Conservation (phyloP, 176 grass and related monocot genomes). For the Aechmea fasciata region DNA sequence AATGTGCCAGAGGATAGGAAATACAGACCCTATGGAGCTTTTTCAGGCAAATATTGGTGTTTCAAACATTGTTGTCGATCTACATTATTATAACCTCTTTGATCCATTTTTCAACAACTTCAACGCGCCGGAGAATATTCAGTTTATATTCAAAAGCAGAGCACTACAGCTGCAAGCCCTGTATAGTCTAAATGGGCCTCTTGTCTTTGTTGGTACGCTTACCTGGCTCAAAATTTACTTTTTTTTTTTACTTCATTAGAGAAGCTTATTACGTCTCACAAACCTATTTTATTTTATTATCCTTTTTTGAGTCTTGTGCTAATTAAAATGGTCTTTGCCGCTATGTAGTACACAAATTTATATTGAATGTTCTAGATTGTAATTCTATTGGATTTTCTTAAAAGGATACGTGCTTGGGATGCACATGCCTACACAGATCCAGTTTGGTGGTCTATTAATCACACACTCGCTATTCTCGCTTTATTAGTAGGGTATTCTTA, state of each 20-base stretch:
- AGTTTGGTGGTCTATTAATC: neutral
- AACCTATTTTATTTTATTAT: neutral
- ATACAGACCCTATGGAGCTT: conserved; percentile 77
- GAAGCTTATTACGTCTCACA: neutral
- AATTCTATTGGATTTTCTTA: neutral
- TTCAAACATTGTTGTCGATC: conserved; percentile 62
- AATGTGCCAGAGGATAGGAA: conserved; percentile 84
- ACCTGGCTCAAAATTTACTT: neutral
- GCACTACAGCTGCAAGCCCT: conserved; percentile 50
- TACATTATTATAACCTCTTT: conserved; percentile 91
- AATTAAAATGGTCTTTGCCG: neutral
- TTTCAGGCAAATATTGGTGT: conserved; percentile 52
- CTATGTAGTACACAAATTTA: neutral
- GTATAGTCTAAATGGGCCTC: conserved; percentile 61
- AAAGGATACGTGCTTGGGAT: neutral
- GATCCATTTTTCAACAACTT: conserved; percentile 56
- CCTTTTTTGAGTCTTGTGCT: neutral
- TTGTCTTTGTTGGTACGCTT: conserved; percentile 71
- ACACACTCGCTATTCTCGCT: no score
- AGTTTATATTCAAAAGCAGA: conserved; percentile 51
- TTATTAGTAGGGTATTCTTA: neutral
- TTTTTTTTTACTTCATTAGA: neutral
- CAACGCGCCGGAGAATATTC: conserved; percentile 61
- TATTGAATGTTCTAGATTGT: neutral
- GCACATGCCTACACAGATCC: neutral